phyloP scores from a whole-genome alignment of 371 early-diverging fungal species.

The Rhizopus sp. region DNA sequence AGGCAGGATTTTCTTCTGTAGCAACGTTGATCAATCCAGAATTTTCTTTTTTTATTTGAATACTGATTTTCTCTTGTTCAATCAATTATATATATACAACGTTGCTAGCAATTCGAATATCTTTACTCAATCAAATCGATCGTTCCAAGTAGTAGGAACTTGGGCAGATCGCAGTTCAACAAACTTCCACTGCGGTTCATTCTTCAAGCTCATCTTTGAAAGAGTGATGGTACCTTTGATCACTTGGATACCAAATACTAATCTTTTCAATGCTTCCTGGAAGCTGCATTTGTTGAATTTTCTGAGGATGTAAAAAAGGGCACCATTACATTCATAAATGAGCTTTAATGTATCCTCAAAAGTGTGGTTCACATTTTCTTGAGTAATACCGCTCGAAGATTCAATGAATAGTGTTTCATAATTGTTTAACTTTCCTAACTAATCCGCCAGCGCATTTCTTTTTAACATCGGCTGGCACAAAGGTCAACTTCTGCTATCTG shows the following conservation, averaged over 20 bases:
- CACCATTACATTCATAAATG: conserved; percentile 2
- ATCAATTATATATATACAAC: not conserved
- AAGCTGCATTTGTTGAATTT: not conserved
- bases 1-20: too few species aligned
- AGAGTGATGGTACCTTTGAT: not conserved
- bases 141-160: not conserved
- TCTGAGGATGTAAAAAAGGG: not conserved
- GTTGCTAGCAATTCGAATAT: not conserved
- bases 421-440: too few species aligned
- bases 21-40: not conserved
- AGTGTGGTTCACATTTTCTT: conserved; percentile 8
- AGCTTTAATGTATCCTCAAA: conserved; percentile 11
- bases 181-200: too few species aligned
- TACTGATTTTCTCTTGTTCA: not conserved
- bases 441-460: too few species aligned
- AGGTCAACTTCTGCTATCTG: conserved; percentile 7
- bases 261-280: not conserved
- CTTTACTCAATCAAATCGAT: not conserved
- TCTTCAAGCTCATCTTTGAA: not conserved
- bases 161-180: not conserved
- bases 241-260: not conserved
- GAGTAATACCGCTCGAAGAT: not conserved
- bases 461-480: not conserved
- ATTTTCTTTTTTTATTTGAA: not conserved
- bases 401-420: conserved; percentile 4